phyloP scores from a whole-genome alignment of 2,329 filamentous ascomycete genomes.

The Talaromyces funiculosus region DNA sequence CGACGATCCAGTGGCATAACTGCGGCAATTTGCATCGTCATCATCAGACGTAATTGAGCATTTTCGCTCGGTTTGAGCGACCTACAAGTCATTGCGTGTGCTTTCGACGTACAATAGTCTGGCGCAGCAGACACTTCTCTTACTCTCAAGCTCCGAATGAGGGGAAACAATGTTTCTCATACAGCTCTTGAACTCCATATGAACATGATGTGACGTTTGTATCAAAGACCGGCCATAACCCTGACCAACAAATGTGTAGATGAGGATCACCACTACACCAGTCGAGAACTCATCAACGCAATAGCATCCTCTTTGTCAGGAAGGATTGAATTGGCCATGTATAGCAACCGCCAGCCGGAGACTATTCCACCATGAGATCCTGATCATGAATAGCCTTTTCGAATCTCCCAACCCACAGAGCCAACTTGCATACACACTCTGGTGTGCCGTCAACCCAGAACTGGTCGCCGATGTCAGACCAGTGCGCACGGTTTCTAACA shows the following conservation, averaged over 20 bases:
- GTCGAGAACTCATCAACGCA: no score
- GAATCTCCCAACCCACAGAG: background rate
- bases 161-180: background rate
- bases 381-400: background rate
- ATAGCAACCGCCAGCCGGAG: no score
- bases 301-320: no score
- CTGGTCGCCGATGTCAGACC: background rate
- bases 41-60: background rate
- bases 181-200: background rate
- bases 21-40: background rate
- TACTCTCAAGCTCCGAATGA: background rate
- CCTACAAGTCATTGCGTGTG: background rate
- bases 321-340: no score
- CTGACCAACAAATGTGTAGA: no score
- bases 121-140: background rate
- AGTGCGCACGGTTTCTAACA: background rate
- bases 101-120: background rate
- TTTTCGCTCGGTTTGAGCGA: background rate
- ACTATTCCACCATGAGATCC: background rate
- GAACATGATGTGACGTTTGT: background rate
- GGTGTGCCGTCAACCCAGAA: slow-evolving; percentile 2
- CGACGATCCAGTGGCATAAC: background rate
- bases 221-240: no score
- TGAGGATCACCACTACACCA: no score
- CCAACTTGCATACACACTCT: slow-evolving; percentile 8